Conservation (phyloP, 2,329 filamentous ascomycete species). For the Claviceps digitariae region DNA sequence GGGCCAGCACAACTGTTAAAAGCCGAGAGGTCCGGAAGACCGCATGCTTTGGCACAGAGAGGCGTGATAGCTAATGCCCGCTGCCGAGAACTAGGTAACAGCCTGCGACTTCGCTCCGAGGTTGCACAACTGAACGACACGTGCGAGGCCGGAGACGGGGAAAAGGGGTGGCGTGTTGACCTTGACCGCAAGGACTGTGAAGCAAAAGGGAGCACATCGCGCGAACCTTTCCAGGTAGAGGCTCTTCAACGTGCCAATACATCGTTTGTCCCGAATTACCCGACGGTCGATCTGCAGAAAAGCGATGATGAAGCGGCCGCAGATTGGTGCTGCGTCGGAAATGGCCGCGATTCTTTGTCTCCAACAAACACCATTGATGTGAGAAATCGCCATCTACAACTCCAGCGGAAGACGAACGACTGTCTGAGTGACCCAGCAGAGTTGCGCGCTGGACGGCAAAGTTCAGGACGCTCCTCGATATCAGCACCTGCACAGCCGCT, state of each 20-base stretch:
- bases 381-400: background rate
- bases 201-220: background rate
- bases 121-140: background rate
- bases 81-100: background rate
- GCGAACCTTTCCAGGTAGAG: background rate
- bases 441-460: background rate
- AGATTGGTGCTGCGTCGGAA: background rate
- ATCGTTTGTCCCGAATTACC: too few species aligned
- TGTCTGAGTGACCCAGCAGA: background rate
- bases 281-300: background rate
- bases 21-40: too few species aligned
- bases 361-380: background rate
- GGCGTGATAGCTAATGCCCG: background rate
- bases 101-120: background rate
- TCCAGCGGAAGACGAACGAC: background rate
- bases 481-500: background rate
- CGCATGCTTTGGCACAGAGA: too few species aligned
- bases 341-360: background rate
- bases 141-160: background rate
- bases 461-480: background rate
- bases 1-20: too few species aligned
- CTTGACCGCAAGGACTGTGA: background rate
- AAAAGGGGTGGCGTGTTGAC: background rate
- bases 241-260: background rate
- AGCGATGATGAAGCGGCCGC: background rate